Conservation (phyloP, 2,329 filamentous ascomycete genomes). For the Juglanconis juglandina region DNA sequence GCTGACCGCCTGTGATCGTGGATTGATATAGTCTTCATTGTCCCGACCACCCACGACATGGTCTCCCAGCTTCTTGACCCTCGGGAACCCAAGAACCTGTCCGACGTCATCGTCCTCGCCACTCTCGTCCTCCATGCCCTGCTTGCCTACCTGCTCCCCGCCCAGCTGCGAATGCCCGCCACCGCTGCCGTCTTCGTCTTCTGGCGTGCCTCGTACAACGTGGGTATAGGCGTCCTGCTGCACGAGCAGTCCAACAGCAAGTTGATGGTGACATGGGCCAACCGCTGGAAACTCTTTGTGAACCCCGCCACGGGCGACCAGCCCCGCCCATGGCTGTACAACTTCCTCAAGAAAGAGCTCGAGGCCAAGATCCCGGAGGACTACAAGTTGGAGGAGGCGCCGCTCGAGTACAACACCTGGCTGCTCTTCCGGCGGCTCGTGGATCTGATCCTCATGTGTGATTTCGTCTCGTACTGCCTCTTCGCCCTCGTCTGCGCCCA, state of each 20-base stretch:
- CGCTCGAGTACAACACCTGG: constrained; percentile 99
- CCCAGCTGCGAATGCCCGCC: constrained; percentile 65
- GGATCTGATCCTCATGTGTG: constrained; percentile 97
- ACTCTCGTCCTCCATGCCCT: constrained; percentile 75
- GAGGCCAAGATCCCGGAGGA: constrained; percentile 92
- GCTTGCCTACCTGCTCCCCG: constrained; percentile 70
- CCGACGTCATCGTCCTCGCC: constrained; percentile 74
- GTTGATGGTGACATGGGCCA: constrained; percentile 82
- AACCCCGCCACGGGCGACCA: constrained; percentile 77
- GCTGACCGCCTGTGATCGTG: neutral
- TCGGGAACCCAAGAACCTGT: constrained; percentile 90
- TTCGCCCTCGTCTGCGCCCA: constrained; percentile 87
- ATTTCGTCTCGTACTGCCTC: constrained; percentile 94
- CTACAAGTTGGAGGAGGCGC: constrained; percentile 89
- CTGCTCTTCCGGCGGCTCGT: constrained; percentile 92
- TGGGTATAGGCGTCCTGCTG: constrained; percentile 86
- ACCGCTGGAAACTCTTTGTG: constrained; percentile 81
- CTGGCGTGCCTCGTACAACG: constrained; percentile 90
- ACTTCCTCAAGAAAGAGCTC: constrained; percentile 80
- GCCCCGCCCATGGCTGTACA: constrained; percentile 77
- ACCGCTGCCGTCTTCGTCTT: constrained; percentile 85
- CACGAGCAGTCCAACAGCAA: constrained; percentile 87
- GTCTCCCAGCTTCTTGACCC: constrained; percentile 95
- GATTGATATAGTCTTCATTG: constrained; percentile 72
- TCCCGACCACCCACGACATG: constrained; percentile 97